Conservation (phyloP, 352 stramenopile species). For the Elongisporangium anandrum region DNA sequence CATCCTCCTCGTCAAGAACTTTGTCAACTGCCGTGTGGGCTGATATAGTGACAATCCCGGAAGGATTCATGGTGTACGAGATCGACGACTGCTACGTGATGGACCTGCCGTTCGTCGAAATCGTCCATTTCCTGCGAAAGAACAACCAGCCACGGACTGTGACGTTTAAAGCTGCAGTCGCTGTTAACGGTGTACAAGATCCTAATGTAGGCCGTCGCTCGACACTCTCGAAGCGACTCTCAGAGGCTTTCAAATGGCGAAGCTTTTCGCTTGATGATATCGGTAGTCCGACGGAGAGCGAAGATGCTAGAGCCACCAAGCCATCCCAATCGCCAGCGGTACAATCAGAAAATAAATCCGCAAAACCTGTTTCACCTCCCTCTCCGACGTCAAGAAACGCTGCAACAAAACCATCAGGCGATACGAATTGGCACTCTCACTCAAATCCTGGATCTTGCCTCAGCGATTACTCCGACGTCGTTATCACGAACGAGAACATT, state of each 20-base stretch:
- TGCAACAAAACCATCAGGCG: not conserved
- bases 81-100: slow-evolving; percentile 58
- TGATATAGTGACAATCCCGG: slow-evolving; percentile 28
- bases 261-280: slow-evolving; percentile 8
- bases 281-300: not conserved
- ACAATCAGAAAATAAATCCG: slow-evolving; percentile 6
- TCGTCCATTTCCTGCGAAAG: slow-evolving; percentile 46
- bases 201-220: slow-evolving; percentile 9
- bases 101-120: slow-evolving; percentile 54
- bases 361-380: not conserved
- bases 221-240: slow-evolving; percentile 40
- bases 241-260: slow-evolving; percentile 43
- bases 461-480: slow-evolving; percentile 49
- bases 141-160: slow-evolving; percentile 41
- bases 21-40: slow-evolving; percentile 1
- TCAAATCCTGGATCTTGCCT: slow-evolving; percentile 16
- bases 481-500: slow-evolving; percentile 42
- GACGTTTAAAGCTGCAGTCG: slow-evolving; percentile 53
- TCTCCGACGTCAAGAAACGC: not conserved
- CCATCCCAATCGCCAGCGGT: not conserved
- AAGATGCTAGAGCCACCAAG: not conserved
- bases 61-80: slow-evolving; percentile 59
- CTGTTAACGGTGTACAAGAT: slow-evolving; percentile 24
- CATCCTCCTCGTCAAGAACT: slow-evolving; percentile 4
- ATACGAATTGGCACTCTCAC: not conserved